Base-by-base conservation (phyloP, 78 protist genomes). In the Dictyostelium brefeldianum region DNA sequence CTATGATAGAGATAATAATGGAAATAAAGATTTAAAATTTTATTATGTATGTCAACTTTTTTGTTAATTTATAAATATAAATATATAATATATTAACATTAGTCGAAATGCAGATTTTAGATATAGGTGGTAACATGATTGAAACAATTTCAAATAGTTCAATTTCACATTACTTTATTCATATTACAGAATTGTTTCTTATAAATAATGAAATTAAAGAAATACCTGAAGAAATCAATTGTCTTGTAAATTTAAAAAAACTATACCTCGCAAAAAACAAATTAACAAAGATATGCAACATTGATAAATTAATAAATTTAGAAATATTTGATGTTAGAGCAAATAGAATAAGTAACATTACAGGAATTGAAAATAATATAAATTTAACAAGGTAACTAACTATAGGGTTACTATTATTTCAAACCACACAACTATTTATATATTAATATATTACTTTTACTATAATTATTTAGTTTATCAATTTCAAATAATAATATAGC, bases 221-320 rank as follows among this genome's bases (percentile, higher is more conserved):
- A 22, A 62, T 62, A 59, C 85, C 85, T 11, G 29, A 27, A 27
- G 74, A 80, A 80, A 59, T 80, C 17, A 46, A 80, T 62, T 10
- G n/a, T n/a, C 46, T 80, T 9, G 46, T 62, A 5, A 43, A 18
- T 80, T 59, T 80, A 22, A 80, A 80, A 65, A 80, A 59, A 31
- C 62, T 87, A 77, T 87, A 87, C 64, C 29, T 87, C 18, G 62
- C 84, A 50, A 87, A 87, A 46, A 87, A 87, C 65, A 87, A 87
- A 11, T 27, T 87, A 17, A 15, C 10, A 74, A n/a, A 20, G n/a
- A 62, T 87, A n/a, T 18, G 18, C 1, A 87, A 87, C 29, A 62
- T 87, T n/a, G 79, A 87, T 74, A 22, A 87, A 77, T 77, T 87
- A 64, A 51, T 6, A 18, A 25, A 77, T 20, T 77, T 87, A 51